Percentiles rank a stretch among this genome's conserved stretches.
These are phyloP conservation scores for Manihot esculenta DNA, from an alignment of 441 rosid species.

Conservation along the genomic window DNA sequence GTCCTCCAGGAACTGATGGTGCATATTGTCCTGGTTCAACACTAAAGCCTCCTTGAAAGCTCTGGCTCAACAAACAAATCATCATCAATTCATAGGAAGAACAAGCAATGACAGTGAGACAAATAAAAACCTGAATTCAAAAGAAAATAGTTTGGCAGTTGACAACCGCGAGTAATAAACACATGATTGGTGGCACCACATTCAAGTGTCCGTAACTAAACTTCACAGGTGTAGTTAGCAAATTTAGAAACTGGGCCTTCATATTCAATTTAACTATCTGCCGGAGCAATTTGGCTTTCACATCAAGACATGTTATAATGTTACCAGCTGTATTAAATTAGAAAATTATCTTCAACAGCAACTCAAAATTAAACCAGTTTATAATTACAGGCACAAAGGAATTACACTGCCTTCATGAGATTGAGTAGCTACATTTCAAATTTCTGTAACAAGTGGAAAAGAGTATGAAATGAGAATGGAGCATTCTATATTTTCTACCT, in stretches of 20 bases:
- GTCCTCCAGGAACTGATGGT: constrained; percentile 66
- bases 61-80: constrained; percentile 28
- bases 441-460: background rate
- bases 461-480: background rate
- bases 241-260: background rate
- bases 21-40: constrained; percentile 52
- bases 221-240: background rate
- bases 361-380: background rate
- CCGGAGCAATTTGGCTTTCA: background rate
- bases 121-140: background rate
- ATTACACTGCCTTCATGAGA: background rate
- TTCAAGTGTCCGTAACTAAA: background rate
- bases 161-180: background rate
- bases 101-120: background rate
- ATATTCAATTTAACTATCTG: background rate
- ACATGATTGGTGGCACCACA: background rate
- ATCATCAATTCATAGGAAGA: background rate
- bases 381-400: too few relatives aligned
- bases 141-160: background rate
- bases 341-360: background rate
- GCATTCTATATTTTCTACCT: background rate
- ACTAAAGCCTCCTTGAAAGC: constrained; percentile 41
- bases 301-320: background rate
- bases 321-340: background rate
- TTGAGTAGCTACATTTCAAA: background rate